Evolutionary conservation across 2,329 filamentous ascomycete species (phyloP), one percentile per base, ranked within the genome.

Genomic region (Colletotrichum salicis): DNA sequence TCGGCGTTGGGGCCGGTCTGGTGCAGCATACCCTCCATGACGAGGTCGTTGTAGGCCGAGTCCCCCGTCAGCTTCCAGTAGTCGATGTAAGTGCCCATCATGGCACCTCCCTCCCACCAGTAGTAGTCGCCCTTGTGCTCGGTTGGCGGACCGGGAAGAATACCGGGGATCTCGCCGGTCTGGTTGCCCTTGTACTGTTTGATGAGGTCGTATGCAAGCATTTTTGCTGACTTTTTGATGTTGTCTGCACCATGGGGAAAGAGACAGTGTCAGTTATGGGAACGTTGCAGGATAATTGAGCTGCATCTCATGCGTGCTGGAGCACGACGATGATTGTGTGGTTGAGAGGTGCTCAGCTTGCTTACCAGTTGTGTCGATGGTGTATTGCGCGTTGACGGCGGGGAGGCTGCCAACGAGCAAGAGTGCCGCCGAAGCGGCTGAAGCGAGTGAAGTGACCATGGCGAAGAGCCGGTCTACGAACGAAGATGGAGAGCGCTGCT

Each of bases 61-160:
- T 93, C 91, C 67, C 90, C 90, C 0, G 91, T 93, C 67, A 88
- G 86, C 73, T 91, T 88, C 88, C 90, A 92, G 79, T 94, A 94
- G 80, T 93, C 91, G 55, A 94, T 85, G 75, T 92, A 83, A 1
- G 90, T 88, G 73, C 91, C 89, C 86, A 92, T 92, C 82, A 94
- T 85, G 15, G 90, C 89, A 64, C 90, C 89, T 5, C 89, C 90
- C 78, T 94, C 90, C 92, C 92, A 94, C 92, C 92, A 94, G 84
- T 93, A 93, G 79, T 92, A 92, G 73, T 87, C 84, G 74, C 88
- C 88, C 74, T 81, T 74, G 77, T 78, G 74, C 37, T 78, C 77
- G 1, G 79, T 78, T 74, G 88, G 88, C 65, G 88, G 88, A 0
- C 88, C 88, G 1, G 88, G 88, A 12, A 90, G 79, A 75, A 89